phyloP scores from a whole-genome alignment of 2,329 filamentous ascomycete species.

The Westerdykella aurantiaca region DNA sequence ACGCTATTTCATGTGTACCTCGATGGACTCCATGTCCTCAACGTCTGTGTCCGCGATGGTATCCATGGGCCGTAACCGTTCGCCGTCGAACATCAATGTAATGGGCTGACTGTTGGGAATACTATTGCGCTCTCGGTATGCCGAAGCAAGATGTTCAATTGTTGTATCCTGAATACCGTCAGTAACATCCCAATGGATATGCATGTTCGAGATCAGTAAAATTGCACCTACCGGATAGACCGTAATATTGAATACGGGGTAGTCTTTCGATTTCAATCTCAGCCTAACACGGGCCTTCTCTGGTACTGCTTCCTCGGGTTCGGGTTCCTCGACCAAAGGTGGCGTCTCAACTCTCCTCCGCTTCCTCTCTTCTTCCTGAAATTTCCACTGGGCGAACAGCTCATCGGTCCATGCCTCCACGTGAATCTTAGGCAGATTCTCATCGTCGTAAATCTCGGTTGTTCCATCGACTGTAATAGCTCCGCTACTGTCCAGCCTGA shows the following conservation, averaged over 20 bases:
- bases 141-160: slow-evolving; percentile 25
- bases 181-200: background rate
- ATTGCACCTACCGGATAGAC: slow-evolving; percentile 42
- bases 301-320: slow-evolving; percentile 12
- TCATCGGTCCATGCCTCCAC: slow-evolving; percentile 73
- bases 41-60: slow-evolving; percentile 30
- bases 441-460: slow-evolving; percentile 49
- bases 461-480: slow-evolving; percentile 33
- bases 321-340: slow-evolving; percentile 9
- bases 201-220: background rate
- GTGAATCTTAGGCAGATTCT: slow-evolving; percentile 52
- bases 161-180: slow-evolving; percentile 25
- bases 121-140: slow-evolving; percentile 20
- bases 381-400: slow-evolving; percentile 51
- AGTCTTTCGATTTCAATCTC: slow-evolving; percentile 48
- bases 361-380: slow-evolving; percentile 18
- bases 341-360: slow-evolving; percentile 37
- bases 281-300: slow-evolving; percentile 39
- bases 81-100: slow-evolving; percentile 36
- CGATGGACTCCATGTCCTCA: slow-evolving; percentile 34
- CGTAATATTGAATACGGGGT: slow-evolving; percentile 47
- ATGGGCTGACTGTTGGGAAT: slow-evolving; percentile 24
- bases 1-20: slow-evolving; percentile 32
- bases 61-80: slow-evolving; percentile 29
- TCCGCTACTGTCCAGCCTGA: slow-evolving; percentile 45